A percentile compares a stretch with the other conserved stretches of the same genome.
phyloP scores from a whole-genome alignment of 176 grass and related monocot species.

The Secale cereale region DNA sequence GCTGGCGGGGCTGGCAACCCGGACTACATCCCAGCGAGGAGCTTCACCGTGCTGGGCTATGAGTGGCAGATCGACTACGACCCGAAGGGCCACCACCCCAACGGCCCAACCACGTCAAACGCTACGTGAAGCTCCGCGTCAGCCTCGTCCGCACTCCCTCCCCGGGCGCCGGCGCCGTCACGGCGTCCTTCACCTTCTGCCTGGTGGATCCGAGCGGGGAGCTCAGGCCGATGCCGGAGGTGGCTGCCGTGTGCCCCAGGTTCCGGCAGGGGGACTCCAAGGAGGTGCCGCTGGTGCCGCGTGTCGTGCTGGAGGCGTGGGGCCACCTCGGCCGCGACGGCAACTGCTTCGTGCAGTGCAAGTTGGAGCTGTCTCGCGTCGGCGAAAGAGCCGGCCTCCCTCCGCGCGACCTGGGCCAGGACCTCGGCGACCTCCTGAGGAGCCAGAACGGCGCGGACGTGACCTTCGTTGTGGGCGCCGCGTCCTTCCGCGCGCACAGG shows the following conservation, averaged over 20 bases:
- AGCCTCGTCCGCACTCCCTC: background rate
- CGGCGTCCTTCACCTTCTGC: background rate
- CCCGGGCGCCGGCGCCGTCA: background rate
- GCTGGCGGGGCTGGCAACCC: background rate
- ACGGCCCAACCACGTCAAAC: background rate
- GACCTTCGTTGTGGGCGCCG: background rate
- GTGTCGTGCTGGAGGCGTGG: background rate
- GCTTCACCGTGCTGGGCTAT: background rate
- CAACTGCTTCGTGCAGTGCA: background rate
- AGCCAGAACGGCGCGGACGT: slow-evolving; percentile 11
- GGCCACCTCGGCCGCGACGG: background rate
- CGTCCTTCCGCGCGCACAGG: slow-evolving; percentile 22
- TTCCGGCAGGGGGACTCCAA: background rate
- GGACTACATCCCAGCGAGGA: background rate
- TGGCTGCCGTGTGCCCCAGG: background rate
- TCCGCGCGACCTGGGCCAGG: background rate
- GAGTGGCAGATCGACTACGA: background rate
- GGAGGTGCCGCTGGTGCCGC: background rate
- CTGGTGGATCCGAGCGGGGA: background rate
- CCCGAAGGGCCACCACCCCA: background rate
- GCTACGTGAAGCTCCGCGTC: background rate
- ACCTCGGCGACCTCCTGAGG: slow-evolving; percentile 4
- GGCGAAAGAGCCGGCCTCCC: background rate
- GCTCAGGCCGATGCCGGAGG: background rate
- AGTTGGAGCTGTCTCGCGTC: background rate